Evolutionary conservation across 176 grass and related monocot species (phyloP), one percentile per base, ranked within the genome.

Genomic region (Musa beccarii): DNA sequence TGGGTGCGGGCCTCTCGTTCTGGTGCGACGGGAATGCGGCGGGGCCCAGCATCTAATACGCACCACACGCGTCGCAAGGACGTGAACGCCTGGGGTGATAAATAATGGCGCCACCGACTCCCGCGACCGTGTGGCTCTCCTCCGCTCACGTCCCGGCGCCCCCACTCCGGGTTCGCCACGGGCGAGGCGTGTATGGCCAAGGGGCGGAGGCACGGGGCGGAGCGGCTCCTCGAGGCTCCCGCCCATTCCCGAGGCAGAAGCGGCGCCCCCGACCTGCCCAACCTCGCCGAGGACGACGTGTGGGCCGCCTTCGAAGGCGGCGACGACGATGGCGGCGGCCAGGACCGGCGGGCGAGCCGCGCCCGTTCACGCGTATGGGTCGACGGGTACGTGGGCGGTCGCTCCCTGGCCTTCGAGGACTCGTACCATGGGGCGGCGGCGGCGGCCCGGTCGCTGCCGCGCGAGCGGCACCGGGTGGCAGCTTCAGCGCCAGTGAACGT

Each of bases 261-360:
- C 21, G 57, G 49, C 43, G 2, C 63, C 3, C 62, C 55, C 26
- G 72, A 59, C 53, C 51, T 76, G 11, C 74, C 73, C 11, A 73
- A 83, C 63, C 52, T 83, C 29, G 61, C 66, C 1, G 81, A 83
- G 73, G 59, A 57, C 0, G 81, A 83, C 56, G 63, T 83, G n/a
- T 83, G 74, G 81, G 66, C 81, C 0, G 20, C 52, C 57, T 61
- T 61, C 57, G 15, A 14, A 14, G 57, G 57, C 10, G 13, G 5
- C 57, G 1, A 61, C 13, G 57, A 61, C n/a, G 57, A 17, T 0
- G 6, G 1, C 13, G 15, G 8, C 10, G 54, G 10, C 3, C 55
- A 11, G 2, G 16, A 57, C 16, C 55, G 13, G 14, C 0, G 13
- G 55, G 17, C 14, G 1, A 1, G 10, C 8, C 43, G 67, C 28